These are phyloP conservation scores for Neurospora crassa DNA, from an alignment of 2,329 filamentous ascomycete species.

Conservation along the genomic window DNA sequence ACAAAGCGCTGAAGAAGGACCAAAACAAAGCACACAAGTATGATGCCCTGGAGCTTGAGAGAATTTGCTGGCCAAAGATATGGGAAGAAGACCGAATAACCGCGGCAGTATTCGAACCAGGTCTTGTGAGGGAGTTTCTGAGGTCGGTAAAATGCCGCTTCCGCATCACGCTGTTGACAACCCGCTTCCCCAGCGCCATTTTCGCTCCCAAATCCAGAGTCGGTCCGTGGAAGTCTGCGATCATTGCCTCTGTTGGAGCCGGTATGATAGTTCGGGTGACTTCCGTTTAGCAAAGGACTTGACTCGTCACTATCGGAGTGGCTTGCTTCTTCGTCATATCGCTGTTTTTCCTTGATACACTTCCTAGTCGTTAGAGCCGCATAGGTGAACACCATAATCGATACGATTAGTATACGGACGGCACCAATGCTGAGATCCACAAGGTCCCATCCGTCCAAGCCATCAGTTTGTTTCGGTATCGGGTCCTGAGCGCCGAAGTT, in stretches of 20 bases:
- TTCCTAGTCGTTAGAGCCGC: conserved; percentile 32
- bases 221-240: conserved; percentile 24
- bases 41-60: conserved; percentile 60
- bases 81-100: conserved; percentile 89
- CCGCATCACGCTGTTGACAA: conserved; percentile 41
- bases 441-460: conserved; percentile 43
- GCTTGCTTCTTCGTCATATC: conserved; percentile 32
- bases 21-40: conserved; percentile 72
- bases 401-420: conserved; percentile 52
- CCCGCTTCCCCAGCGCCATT: conserved; percentile 34
- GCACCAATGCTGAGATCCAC: conserved; percentile 58
- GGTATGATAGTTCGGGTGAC: conserved; percentile 24
- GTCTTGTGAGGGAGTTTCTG: conserved; percentile 76
- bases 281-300: conserved; percentile 51
- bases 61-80: conserved; percentile 93
- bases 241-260: conserved; percentile 7
- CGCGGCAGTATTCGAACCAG: conserved; percentile 93
- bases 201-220: conserved; percentile 19
- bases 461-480: conserved; percentile 29
- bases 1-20: conserved; percentile 73
- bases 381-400: conserved; percentile 46
- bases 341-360: conserved; percentile 30
- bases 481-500: conserved; percentile 24
- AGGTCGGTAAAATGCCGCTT: conserved; percentile 79
- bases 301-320: conserved; percentile 40